Evolutionary conservation across 495 filamentous ascomycete genomes (phyloP), one percentile per base, ranked within the genome.

Genomic region (Hypoxylon cercidicola): DNA sequence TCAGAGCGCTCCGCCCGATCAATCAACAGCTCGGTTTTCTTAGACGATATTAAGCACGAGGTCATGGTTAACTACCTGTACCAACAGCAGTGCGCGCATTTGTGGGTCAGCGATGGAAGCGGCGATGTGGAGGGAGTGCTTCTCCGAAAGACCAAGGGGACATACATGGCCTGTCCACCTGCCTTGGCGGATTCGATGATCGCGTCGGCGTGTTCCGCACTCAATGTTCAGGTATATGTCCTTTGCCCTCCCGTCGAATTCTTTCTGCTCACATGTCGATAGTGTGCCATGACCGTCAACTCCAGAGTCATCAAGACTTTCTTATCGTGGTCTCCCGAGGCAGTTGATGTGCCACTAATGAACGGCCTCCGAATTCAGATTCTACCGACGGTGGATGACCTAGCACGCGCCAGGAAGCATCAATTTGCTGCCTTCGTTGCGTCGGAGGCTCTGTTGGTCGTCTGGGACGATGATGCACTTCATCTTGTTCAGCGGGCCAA

Each of bases 21-120:
- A 8, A 74, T 64, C 13, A 74, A 74, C 20, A 85, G 81, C 63
- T 88, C 87, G 15, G 77, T 83, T 46, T 84, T 88, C 52, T 67
- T 90, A 19, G 88, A 91, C 56, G 89, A 92, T 62, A 90, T 93
- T 71, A 92, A 90, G 70, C 89, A 90, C 71, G 89, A 92, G 69
- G 87, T 93, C 55, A 93, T 93, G 90, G 89, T 89, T 39, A 92
- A 90, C 69, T 92, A 89, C 65, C 79, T 93, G 20, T 90, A 90
- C 74, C 90, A 93, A 68, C 89, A 92, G 70, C 89, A 91, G 74
- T 89, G 86, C 51, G 80, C 83, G 12, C 81, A 85, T 54, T 77
- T 91, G 32, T 93, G 90, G 90, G 84, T 91, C 10, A 84, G 83
- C 30, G 87, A 90, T 62, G 83, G 82, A 21, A 85, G 79, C 47